Conservation (phyloP, 345 rosid species). For the Pistacia integerrima region DNA sequence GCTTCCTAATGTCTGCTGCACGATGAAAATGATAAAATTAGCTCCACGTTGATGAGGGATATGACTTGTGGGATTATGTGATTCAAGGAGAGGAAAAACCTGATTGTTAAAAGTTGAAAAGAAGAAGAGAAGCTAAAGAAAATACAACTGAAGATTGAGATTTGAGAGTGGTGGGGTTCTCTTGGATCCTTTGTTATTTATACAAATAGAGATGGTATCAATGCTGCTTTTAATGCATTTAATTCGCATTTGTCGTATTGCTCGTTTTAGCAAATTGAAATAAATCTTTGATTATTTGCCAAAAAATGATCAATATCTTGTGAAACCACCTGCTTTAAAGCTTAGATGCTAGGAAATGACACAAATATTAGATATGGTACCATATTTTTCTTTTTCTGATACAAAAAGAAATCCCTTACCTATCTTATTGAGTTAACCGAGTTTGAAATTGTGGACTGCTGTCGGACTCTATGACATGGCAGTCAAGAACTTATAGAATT, state of each 20-base stretch:
- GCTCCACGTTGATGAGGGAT: background rate
- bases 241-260: conserved; percentile 4
- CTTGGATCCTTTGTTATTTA: background rate
- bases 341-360: background rate
- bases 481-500: too few species aligned
- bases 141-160: background rate
- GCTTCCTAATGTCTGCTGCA: background rate
- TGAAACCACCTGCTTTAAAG: background rate
- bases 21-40: background rate
- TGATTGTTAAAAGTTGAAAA: background rate
- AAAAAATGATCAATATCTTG: background rate
- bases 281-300: background rate
- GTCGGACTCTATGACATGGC: too few species aligned
- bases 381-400: background rate
- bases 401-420: background rate
- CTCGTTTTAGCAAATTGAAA: background rate
- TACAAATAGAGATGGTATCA: background rate
- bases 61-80: conserved; percentile 5
- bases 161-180: background rate
- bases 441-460: background rate
- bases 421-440: background rate
- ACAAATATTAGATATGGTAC: background rate
- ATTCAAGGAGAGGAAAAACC: background rate
- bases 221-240: background rate
- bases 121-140: background rate